Conservation (phyloP, 495 filamentous ascomycete species). For the Baudoinia panamericana region DNA sequence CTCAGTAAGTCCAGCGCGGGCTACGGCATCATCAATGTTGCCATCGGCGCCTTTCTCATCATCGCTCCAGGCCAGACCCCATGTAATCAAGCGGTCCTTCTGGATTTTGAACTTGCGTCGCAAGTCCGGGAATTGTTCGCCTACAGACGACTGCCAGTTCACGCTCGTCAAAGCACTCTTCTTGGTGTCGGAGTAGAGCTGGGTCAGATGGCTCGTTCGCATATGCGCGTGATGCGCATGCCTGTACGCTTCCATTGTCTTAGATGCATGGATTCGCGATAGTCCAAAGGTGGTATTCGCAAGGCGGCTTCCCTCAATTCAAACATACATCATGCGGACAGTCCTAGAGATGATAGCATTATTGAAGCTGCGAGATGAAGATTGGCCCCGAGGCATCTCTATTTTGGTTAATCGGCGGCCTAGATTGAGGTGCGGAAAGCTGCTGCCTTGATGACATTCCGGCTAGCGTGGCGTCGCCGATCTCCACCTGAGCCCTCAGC, state of each 20-base stretch:
- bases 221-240: slow-evolving; percentile 10
- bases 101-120: slow-evolving; percentile 50
- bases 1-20: slow-evolving; percentile 71
- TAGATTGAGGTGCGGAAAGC: no score
- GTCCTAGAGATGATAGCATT: no score
- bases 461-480: no score
- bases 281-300: no score
- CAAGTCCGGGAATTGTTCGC: slow-evolving; percentile 41
- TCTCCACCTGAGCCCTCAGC: no score
- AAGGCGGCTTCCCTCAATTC: no score
- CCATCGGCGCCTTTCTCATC: slow-evolving; percentile 50
- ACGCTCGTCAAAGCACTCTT: slow-evolving; percentile 65
- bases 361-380: no score
- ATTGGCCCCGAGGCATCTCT: no score
- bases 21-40: slow-evolving; percentile 73
- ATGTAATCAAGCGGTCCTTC: slow-evolving; percentile 66
- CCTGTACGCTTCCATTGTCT: slow-evolving; percentile 16
- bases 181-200: slow-evolving; percentile 87
- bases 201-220: slow-evolving; percentile 55
- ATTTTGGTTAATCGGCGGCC: no score
- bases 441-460: no score
- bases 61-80: slow-evolving; percentile 87
- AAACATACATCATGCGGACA: no score
- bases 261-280: neutral
- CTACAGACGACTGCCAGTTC: slow-evolving; percentile 51